Base-by-base conservation (phyloP, 2,329 filamentous ascomycete genomes). In the Seiridium cupressi region DNA sequence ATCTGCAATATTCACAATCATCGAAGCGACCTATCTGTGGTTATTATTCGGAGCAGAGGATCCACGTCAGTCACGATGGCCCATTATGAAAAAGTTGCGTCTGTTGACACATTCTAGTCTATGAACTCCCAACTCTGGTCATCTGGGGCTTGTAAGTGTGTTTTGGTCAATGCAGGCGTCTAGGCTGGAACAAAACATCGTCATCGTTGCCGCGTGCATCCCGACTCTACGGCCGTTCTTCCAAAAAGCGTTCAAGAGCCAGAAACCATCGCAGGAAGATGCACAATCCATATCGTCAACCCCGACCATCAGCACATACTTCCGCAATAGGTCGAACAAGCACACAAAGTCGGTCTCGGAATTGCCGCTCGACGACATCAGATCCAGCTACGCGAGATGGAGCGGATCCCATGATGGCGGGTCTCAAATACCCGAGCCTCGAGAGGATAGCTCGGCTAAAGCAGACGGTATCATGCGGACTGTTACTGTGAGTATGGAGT, bases 181-280 rank as follows among this genome's bases (percentile, higher is more conserved):
- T 34, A 68, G 66, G 4, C 61, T 70, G 59, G 68, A 71, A 51
- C 67, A 69, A 56, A 71, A 69, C 55, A 66, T 70, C 44, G 67
- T 70, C 60, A 69, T 70, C n/a, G 57, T 69, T 11, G 69, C 68
- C 2, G 69, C 68, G 10, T 71, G 69, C 47, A 63, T 69, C 42
- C 69, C 68, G 3, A 69, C 69, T 1, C 62, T 71, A 1, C 68
- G 65, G 1, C 67, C 69, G 4, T 63, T 71, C 42, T 69, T 71
- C 61, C 36, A 49, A 36, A 42, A 53, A 3, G 44, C 47, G 3
- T 48, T 48, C 57, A 36, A 44, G 34, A 4, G 9, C 10, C 13
- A 59, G 0, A 31, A 11, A 26, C 7, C 10, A 11, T 9, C 42
- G 0, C 11, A 44, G 18, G 18, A 11, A 5, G 18, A 11, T 13